phyloP scores from a whole-genome alignment of 31 red algal species.

The Odonthalia washingtoniensis region DNA sequence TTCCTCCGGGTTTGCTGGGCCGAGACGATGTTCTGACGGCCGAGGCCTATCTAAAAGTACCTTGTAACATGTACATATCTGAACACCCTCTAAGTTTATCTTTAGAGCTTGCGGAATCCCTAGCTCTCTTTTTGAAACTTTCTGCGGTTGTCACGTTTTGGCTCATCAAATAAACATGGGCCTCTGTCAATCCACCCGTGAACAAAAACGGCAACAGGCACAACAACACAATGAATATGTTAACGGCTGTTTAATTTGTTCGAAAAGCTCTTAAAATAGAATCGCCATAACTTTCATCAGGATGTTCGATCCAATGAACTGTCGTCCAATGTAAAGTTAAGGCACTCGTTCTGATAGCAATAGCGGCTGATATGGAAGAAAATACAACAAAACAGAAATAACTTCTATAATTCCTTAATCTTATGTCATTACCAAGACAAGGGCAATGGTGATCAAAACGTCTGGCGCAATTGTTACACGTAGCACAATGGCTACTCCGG shows the following conservation, averaged over 20 bases:
- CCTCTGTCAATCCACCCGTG: conserved; percentile 83
- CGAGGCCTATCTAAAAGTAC: conserved; percentile 50
- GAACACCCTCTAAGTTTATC: conserved; percentile 63
- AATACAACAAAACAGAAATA: conserved; percentile 93
- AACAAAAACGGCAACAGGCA: conserved; percentile 78
- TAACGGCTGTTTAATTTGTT: conserved; percentile 60
- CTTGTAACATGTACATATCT: conserved; percentile 56
- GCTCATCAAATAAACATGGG: conserved; percentile 92
- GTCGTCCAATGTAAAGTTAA: conserved; percentile 78
- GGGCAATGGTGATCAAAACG: conserved; percentile 97
- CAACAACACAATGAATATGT: conserved; percentile 72
- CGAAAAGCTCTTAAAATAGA: conserved; percentile 59
- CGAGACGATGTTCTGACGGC: conserved; percentile 61
- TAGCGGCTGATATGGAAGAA: conserved; percentile 49
- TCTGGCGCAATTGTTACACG: conserved; percentile 99
- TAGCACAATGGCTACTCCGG: conserved; percentile 86
- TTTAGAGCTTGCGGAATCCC: conserved; percentile 44
- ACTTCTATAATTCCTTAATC: conserved; percentile 95
- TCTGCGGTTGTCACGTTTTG: conserved; percentile 96
- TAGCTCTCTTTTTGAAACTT: conserved; percentile 80
- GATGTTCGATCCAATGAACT: conserved; percentile 44
- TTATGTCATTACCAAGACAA: conserved; percentile 83
- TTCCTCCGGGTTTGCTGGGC: conserved; percentile 72
- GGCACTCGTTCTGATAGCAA: conserved; percentile 78
- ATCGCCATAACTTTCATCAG: conserved; percentile 43